Base-by-base conservation (phyloP, 2,329 filamentous ascomycete species). In the Zasmidium angulare region DNA sequence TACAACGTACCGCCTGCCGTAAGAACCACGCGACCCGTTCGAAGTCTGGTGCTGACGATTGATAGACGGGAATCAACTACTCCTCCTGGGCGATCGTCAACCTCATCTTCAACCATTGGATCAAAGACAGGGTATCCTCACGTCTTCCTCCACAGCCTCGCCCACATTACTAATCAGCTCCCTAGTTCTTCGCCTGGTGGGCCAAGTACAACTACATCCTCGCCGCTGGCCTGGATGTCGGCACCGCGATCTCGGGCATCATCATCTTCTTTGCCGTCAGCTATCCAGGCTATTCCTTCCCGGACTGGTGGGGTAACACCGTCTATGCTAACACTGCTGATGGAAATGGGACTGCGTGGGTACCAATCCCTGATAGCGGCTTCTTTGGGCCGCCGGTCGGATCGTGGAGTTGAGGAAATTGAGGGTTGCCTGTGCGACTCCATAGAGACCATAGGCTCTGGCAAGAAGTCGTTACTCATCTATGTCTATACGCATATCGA, bases 61-160 rank as follows among this genome's bases (percentile, higher is more conserved):
- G 6, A 11, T 11, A 29, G 46, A 50, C 48, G 43, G 62, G 91
- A 0, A 86, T 96, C 64, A 96, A 96, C 74, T 96, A 95, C 72
- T 90, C 87, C 1, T 89, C 93, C 40, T 96, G 91, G 91, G 90
- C 89, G 0, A 31, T 67, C 12, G 65, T 69, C 21, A 67, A 69
- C 29, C 21, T 68, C 20, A 57, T 68, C 19, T 69, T 70, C 56
- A 68, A 69, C 22, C 58, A 62, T 76, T 96, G n/a, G 46, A 64
- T 70, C 57, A 74, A 70, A 47, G 68, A 70, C 4, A 67, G 65
- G 26, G 23, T 89, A 95, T 17, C 95, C 89, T 77, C 95, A 89
- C 74, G 66, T 90, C 48, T 96, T 96, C 81, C n/a, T 96, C 60
- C 68, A 74, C 71, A 0, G 96, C 73, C 87, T 24, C 11, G 11